Evolutionary conservation across 305 asterid species (phyloP).

Genomic region (Fraxinus floribunda): DNA sequence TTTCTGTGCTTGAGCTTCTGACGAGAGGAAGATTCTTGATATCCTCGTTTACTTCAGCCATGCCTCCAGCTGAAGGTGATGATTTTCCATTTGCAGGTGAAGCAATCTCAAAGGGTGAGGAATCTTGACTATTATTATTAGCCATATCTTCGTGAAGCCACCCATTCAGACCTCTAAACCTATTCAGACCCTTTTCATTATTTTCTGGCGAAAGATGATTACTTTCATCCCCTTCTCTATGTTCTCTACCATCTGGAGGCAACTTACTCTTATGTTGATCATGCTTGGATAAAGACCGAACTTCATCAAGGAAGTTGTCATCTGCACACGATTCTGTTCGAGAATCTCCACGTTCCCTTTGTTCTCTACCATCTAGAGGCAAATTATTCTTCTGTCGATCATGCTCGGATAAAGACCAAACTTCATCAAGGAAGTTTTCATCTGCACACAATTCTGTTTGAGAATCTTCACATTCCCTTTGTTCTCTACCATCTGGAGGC

Average conservation of each 20-base stretch:
- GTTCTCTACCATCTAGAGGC: constrained; percentile 19
- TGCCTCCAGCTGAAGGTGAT: constrained; percentile 20
- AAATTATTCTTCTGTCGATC: constrained; percentile 28
- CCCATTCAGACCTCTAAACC: constrained; percentile 21
- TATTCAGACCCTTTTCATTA: constrained; percentile 26
- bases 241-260: constrained; percentile 19
- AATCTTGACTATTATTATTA: constrained; percentile 12
- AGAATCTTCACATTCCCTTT: constrained; percentile 20
- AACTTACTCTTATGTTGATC: constrained; percentile 29
- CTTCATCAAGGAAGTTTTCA: constrained; percentile 7
- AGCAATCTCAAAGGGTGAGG: constrained; percentile 23
- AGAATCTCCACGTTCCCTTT: constrained; percentile 20
- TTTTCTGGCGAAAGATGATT: constrained; percentile 21
- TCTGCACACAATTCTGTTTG: constrained; percentile 11
- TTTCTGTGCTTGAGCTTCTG: constrained; percentile 25
- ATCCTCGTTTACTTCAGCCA: constrained; percentile 24
- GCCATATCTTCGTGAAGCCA: constrained; percentile 26
- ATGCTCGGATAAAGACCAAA: constrained; percentile 23
- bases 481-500: constrained; percentile 17
- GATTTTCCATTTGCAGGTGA: constrained; percentile 19
- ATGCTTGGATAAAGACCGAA: constrained; percentile 23
- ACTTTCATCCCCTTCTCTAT: constrained; percentile 20
- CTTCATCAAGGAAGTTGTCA: constrained; percentile 7
- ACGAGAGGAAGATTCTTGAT: not conserved
- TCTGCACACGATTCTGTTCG: constrained; percentile 11